Percentiles rank a stretch among this genome's conserved stretches.
These are phyloP conservation scores for Psidium friedrichsthalianum DNA, from an alignment of 345 rosid genomes.

Conservation along the genomic window DNA sequence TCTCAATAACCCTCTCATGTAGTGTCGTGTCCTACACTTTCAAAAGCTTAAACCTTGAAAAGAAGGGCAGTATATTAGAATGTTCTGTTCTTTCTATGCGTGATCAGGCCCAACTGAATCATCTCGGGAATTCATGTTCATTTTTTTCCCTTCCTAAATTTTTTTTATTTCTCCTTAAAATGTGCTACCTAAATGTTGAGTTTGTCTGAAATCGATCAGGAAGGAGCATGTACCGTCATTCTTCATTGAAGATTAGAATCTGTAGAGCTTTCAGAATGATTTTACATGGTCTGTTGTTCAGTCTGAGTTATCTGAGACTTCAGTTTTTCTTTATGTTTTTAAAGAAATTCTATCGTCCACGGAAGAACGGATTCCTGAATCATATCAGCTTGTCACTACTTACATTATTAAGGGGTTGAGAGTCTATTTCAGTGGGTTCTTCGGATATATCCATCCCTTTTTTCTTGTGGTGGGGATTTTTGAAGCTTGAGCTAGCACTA, in stretches of 20 bases:
- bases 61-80: neutral
- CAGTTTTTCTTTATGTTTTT: neutral
- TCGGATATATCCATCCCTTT: neutral
- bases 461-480: neutral
- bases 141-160: neutral
- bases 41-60: neutral
- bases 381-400: neutral
- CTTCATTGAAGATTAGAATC: neutral
- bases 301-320: neutral
- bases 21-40: neutral
- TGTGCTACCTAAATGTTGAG: neutral
- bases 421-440: neutral
- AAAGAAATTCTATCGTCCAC: neutral
- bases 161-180: neutral
- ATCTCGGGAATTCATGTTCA: neutral
- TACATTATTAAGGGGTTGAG: neutral
- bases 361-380: neutral
- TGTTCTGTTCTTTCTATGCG: neutral
- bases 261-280: neutral
- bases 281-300: neutral
- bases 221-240: neutral
- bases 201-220: neutral
- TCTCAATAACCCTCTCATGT: constrained; percentile 6
- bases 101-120: neutral
- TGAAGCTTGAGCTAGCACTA: neutral